Evolutionary conservation across 768 basidiomycete species (phyloP).

Genomic region (Artomyces pyxidatus): DNA sequence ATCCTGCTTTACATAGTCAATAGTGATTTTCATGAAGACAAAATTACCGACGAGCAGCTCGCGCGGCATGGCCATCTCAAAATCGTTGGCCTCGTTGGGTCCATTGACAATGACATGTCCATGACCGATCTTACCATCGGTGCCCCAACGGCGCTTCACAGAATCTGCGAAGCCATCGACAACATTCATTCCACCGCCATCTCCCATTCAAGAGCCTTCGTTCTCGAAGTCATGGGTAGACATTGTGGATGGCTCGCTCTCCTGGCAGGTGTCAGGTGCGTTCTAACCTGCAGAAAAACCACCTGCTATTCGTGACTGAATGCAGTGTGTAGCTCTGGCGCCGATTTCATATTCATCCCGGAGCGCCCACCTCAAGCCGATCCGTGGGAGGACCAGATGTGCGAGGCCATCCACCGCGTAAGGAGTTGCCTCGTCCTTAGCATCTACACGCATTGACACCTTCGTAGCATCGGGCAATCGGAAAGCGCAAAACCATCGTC

Average conservation of each 20-base stretch:
- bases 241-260: slow-evolving; percentile 99
- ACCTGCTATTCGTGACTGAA: too few species aligned
- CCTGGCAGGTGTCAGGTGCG: slow-evolving; percentile 80
- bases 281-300: too few species aligned
- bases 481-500: slow-evolving; percentile 97
- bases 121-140: slow-evolving; percentile 97
- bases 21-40: slow-evolving; percentile 30
- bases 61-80: slow-evolving; percentile 73
- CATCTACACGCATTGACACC: neutral
- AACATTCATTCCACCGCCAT: slow-evolving; percentile 96
- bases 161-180: slow-evolving; percentile 97
- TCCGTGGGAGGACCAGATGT: slow-evolving; percentile 92
- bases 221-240: slow-evolving; percentile 98
- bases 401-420: slow-evolving; percentile 71
- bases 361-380: slow-evolving; percentile 74
- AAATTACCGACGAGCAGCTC: slow-evolving; percentile 69
- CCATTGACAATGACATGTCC: slow-evolving; percentile 99
- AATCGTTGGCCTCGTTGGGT: slow-evolving; percentile 98
- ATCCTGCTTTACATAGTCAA: neutral
- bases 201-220: slow-evolving; percentile 95
- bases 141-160: slow-evolving; percentile 88
- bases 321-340: slow-evolving; percentile 70
- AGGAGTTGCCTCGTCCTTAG: slow-evolving; percentile 18
- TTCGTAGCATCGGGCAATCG: slow-evolving; percentile 74
- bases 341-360: slow-evolving; percentile 97